A percentile compares a stretch with the other conserved stretches of the same genome.
Evolutionary conservation across 164 flowering plant species (phyloP).

Genomic region (Kalanchoe fedtschenkoi): DNA sequence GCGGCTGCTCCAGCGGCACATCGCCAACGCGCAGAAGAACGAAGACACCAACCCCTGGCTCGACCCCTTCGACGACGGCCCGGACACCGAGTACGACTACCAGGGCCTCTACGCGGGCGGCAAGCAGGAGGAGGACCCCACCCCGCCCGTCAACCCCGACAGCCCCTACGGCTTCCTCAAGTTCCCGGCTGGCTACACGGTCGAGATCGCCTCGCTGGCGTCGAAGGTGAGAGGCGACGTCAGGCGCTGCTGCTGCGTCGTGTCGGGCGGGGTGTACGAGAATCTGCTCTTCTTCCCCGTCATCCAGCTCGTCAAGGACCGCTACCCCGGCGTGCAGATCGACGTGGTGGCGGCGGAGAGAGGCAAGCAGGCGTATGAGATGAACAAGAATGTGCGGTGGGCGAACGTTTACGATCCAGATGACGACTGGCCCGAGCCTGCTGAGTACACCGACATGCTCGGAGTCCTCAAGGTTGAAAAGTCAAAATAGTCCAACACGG

Average conservation of each 20-base stretch:
- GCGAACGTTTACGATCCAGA: conserved; percentile 67
- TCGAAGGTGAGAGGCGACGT: conserved; percentile 76
- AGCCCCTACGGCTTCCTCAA: conserved; percentile 86
- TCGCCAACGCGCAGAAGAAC: conserved; percentile 38
- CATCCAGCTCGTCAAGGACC: conserved; percentile 71
- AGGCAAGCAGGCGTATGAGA: conserved; percentile 73
- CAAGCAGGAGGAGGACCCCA: conserved; percentile 78
- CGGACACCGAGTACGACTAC: conserved; percentile 62
- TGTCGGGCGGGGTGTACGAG: conserved; percentile 83
- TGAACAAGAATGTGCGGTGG: conserved; percentile 92
- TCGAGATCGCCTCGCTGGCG: conserved; percentile 63
- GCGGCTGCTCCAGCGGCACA: conserved; percentile 14
- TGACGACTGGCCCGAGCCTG: conserved; percentile 67
- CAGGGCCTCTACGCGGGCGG: conserved; percentile 61
- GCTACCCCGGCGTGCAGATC: conserved; percentile 85
- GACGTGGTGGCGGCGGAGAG: conserved; percentile 56
- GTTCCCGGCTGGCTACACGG: conserved; percentile 59
- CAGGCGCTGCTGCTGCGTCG: conserved; percentile 65
- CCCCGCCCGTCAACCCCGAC: conserved; percentile 67
- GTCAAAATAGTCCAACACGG: not conserved
- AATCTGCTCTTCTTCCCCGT: conserved; percentile 74
- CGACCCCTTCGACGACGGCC: conserved; percentile 76
- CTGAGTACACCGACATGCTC: conserved; percentile 72
- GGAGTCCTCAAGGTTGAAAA: conserved; percentile 68
- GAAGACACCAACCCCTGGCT: conserved; percentile 34